These are phyloP conservation scores for Hygrocybe punicea DNA, from an alignment of 768 basidiomycete genomes.

Conservation along the genomic window DNA sequence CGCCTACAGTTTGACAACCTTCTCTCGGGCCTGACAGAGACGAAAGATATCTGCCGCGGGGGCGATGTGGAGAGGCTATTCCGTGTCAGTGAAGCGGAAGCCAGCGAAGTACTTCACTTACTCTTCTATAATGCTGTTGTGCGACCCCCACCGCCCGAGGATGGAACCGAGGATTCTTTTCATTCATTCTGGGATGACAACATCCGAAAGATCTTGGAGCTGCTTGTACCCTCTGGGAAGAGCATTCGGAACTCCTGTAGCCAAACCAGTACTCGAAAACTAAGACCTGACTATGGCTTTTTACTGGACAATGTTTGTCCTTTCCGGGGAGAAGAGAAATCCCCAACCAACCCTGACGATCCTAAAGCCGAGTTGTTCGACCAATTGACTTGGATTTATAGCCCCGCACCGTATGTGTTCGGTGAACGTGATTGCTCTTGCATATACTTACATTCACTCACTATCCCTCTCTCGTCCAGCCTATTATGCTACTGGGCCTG, in stretches of 20 bases:
- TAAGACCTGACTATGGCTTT: constrained; percentile 20
- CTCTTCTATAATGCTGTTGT: not conserved
- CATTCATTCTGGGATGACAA: constrained; percentile 26
- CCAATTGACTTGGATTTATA: not conserved
- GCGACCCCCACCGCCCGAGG: not conserved
- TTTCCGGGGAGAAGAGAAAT: not conserved
- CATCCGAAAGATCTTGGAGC: constrained; percentile 19
- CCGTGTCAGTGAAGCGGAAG: not conserved
- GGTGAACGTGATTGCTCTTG: not conserved
- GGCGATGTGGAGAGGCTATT: not conserved
- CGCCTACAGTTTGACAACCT: no score
- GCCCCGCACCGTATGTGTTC: not conserved
- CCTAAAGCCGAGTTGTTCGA: not conserved
- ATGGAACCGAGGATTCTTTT: constrained; percentile 8
- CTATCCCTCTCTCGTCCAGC: not conserved
- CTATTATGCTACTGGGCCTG: not conserved
- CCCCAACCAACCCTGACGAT: not conserved
- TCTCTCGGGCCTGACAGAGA: no score
- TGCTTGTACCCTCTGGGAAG: constrained; percentile 13
- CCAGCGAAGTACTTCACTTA: no score
- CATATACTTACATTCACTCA: not conserved
- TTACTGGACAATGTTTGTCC: constrained; percentile 12
- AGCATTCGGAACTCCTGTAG: constrained; percentile 18
- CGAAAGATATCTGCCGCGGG: not conserved
- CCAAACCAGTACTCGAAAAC: constrained; percentile 12